phyloP scores from a whole-genome alignment of 2,329 filamentous ascomycete genomes.

The Aspergillus hortae region DNA sequence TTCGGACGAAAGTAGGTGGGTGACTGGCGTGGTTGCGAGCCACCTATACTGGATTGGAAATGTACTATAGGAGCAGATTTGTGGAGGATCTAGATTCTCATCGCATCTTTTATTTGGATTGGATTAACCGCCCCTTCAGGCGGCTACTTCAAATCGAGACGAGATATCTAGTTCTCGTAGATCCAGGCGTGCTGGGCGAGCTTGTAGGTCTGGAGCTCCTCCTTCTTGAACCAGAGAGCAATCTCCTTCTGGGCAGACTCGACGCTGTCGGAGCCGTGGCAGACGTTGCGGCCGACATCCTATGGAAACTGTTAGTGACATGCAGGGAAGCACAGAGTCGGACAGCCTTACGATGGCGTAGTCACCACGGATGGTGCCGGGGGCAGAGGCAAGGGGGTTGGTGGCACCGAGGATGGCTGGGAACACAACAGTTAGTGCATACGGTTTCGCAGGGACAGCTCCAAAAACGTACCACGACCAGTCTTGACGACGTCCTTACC shows the following conservation, averaged over 20 bases:
- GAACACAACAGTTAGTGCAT: constrained; percentile 11
- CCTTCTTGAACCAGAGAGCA: constrained; percentile 92
- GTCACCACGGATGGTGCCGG: constrained; percentile 97
- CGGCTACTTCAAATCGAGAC: constrained; percentile 14
- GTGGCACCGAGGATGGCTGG: constrained; percentile 91
- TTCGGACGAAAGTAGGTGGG: constrained; percentile 32
- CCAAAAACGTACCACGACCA: constrained; percentile 67
- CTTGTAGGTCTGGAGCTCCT: constrained; percentile 84
- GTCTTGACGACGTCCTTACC: constrained; percentile 99
- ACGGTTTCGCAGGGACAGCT: neutral
- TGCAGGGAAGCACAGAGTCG: neutral
- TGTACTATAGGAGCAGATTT: neutral
- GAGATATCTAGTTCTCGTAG: constrained; percentile 73
- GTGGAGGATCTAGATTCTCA: constrained; percentile 11
- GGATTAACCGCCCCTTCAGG: constrained; percentile 6
- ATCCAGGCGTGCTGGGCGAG: constrained; percentile 83
- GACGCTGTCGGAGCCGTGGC: constrained; percentile 98
- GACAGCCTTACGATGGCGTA: constrained; percentile 62
- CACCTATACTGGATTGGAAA: neutral
- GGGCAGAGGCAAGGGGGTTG: constrained; percentile 91
- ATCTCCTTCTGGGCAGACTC: constrained; percentile 99
- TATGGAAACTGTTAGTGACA: constrained; percentile 21
- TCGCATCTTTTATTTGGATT: constrained; percentile 7
- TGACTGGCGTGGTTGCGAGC: neutral
- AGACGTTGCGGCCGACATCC: constrained; percentile 95